Conservation (phyloP, 2,329 filamentous ascomycete genomes). For the Colletotrichum eremochloae region DNA sequence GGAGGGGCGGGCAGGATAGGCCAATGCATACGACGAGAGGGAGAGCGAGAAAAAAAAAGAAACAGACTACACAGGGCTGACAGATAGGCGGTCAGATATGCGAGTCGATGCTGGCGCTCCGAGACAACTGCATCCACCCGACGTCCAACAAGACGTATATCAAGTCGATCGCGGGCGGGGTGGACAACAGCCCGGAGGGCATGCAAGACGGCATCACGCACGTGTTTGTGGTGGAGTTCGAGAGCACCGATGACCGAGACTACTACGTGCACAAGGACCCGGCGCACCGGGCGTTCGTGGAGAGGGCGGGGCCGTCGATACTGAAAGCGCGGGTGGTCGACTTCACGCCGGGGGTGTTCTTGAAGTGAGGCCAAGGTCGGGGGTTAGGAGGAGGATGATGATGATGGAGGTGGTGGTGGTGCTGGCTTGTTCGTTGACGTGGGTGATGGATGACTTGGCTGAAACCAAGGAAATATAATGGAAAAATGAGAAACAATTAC, state of each 20-base stretch:
- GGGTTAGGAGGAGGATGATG: not conserved
- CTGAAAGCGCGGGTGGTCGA: slow-evolving; percentile 71
- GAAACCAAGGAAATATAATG: not conserved
- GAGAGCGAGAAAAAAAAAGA: too few relatives aligned
- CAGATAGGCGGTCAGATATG: slow-evolving; percentile 47
- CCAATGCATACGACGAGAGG: too few relatives aligned
- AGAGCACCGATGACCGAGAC: slow-evolving; percentile 71
- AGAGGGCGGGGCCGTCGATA: slow-evolving; percentile 60
- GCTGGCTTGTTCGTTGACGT: not conserved
- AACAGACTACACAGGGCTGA: not conserved
- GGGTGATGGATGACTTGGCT: not conserved
- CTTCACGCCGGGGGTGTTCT: slow-evolving; percentile 64
- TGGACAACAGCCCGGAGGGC: slow-evolving; percentile 73
- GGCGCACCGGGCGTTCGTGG: slow-evolving; percentile 71
- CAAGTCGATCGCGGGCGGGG: slow-evolving; percentile 68
- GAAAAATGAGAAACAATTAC: not conserved
- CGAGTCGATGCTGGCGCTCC: slow-evolving; percentile 60
- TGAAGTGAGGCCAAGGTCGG: not conserved
- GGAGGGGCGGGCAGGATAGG: too few relatives aligned
- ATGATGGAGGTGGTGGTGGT: not conserved
- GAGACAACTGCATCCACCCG: slow-evolving; percentile 72
- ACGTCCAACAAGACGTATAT: slow-evolving; percentile 71
- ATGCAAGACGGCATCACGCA: slow-evolving; percentile 74
- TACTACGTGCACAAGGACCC: slow-evolving; percentile 78
- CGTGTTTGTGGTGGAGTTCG: slow-evolving; percentile 77